These are phyloP conservation scores for Colletotrichum musae DNA, from an alignment of 2,329 filamentous ascomycete genomes.

Conservation along the genomic window DNA sequence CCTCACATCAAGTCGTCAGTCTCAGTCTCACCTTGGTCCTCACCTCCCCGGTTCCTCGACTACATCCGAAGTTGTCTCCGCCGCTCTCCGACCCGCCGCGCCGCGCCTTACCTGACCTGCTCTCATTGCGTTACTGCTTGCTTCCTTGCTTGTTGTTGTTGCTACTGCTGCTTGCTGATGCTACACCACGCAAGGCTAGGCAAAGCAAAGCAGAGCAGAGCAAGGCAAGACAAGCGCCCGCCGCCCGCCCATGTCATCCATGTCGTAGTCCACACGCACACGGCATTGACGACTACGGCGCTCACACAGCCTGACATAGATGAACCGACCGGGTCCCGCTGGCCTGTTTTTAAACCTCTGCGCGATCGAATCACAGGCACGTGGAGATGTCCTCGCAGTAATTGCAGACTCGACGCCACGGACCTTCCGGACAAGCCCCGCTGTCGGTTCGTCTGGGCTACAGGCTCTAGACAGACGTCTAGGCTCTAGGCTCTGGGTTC, in stretches of 20 bases:
- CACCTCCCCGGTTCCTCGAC: not conserved
- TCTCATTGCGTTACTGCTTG: not conserved
- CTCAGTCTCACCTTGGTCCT: not conserved
- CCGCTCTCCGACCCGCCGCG: not conserved
- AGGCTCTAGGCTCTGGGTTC: not conserved
- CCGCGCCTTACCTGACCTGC: not conserved
- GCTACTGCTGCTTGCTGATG: too few species aligned
- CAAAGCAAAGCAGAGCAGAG: too few species aligned
- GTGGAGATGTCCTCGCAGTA: conserved; percentile 11
- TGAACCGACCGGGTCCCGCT: conserved; percentile 18
- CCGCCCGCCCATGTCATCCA: conserved; percentile 19
- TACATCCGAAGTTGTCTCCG: conserved; percentile 4
- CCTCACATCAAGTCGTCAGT: conserved; percentile 3
- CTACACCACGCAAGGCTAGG: too few species aligned
- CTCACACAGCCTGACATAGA: conserved; percentile 36
- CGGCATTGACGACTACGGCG: conserved; percentile 38
- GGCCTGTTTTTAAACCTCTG: conserved; percentile 13
- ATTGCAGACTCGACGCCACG: conserved; percentile 7
- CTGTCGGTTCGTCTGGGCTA: conserved; percentile 10
- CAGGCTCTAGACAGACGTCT: too few species aligned
- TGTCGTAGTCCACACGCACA: not conserved
- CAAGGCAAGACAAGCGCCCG: not conserved
- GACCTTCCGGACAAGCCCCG: conserved; percentile 31
- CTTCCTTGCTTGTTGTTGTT: not conserved
- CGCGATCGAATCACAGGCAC: conserved; percentile 30